phyloP scores from a whole-genome alignment of 129 eudicot genomes.

The Sambucus nigra region DNA sequence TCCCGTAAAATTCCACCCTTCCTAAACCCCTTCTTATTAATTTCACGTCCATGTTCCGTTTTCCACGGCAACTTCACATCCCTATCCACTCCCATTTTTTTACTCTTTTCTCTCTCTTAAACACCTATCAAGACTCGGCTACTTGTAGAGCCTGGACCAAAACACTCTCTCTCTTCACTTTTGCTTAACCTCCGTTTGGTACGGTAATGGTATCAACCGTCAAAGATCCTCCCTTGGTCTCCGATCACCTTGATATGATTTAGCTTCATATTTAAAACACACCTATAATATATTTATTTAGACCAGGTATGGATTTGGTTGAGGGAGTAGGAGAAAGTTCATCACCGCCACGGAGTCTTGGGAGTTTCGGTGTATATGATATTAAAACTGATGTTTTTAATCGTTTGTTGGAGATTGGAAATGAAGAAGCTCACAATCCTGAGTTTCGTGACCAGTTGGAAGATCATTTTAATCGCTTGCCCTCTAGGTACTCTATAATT shows the following conservation, averaged over 20 bases:
- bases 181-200: constrained; percentile 12
- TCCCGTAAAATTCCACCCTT: neutral
- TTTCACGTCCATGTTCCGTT: neutral
- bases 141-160: neutral
- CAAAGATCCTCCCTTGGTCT: constrained; percentile 25
- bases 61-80: neutral
- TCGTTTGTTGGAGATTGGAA: constrained; percentile 51
- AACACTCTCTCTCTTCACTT: neutral
- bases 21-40: neutral
- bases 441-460: constrained; percentile 58
- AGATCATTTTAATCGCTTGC: constrained; percentile 73
- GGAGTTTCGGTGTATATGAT: constrained; percentile 35
- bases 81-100: constrained; percentile 6
- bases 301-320: constrained; percentile 55
- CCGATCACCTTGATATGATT: constrained; percentile 13
- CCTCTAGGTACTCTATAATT: constrained; percentile 42
- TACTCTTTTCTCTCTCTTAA: neutral
- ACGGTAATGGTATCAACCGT: constrained; percentile 34
- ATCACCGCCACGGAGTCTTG: constrained; percentile 60
- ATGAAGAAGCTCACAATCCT: constrained; percentile 50
- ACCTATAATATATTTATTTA: neutral
- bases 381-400: constrained; percentile 62
- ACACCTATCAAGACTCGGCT: neutral
- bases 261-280: too few species aligned
- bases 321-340: constrained; percentile 94